These are phyloP conservation scores for Avena insularis DNA, from an alignment of 176 grass and related monocot species.

Conservation along the genomic window DNA sequence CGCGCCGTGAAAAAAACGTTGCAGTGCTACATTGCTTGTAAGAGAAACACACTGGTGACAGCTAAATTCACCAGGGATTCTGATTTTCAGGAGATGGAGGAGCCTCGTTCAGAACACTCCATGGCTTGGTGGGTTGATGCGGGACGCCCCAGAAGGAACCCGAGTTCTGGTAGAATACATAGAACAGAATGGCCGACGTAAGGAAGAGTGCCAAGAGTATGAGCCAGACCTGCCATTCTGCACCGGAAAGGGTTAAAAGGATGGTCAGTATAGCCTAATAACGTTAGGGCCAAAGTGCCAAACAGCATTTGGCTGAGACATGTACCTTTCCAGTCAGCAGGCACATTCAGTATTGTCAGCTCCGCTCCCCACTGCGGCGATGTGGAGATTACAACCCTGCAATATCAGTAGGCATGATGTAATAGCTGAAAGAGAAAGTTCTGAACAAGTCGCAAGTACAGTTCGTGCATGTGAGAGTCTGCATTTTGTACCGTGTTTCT, in stretches of 20 bases:
- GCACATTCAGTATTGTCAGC: constrained; percentile 80
- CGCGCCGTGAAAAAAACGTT: background rate
- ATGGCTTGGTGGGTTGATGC: constrained; percentile 57
- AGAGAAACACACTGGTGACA: background rate
- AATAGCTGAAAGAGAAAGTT: background rate
- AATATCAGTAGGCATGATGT: constrained; percentile 10
- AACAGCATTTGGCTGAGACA: constrained; percentile 18
- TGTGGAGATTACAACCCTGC: constrained; percentile 80
- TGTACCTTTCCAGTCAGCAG: constrained; percentile 96
- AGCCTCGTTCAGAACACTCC: constrained; percentile 56
- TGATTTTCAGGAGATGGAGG: constrained; percentile 55
- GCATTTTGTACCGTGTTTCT: background rate
- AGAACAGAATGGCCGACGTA: constrained; percentile 66
- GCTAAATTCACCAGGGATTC: constrained; percentile 52
- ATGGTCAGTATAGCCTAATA: constrained; percentile 22
- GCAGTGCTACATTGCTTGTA: background rate
- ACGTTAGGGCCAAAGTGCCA: background rate
- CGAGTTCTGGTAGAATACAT: constrained; percentile 60
- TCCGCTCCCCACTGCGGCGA: constrained; percentile 79
- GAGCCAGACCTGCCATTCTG: constrained; percentile 90
- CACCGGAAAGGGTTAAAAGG: constrained; percentile 5
- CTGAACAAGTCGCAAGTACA: background rate
- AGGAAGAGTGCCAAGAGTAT: constrained; percentile 73
- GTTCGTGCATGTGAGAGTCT: background rate
- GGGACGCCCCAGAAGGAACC: constrained; percentile 90